Conservation (phyloP, 352 stramenopile genomes). For the Globisporangium middletonii region DNA sequence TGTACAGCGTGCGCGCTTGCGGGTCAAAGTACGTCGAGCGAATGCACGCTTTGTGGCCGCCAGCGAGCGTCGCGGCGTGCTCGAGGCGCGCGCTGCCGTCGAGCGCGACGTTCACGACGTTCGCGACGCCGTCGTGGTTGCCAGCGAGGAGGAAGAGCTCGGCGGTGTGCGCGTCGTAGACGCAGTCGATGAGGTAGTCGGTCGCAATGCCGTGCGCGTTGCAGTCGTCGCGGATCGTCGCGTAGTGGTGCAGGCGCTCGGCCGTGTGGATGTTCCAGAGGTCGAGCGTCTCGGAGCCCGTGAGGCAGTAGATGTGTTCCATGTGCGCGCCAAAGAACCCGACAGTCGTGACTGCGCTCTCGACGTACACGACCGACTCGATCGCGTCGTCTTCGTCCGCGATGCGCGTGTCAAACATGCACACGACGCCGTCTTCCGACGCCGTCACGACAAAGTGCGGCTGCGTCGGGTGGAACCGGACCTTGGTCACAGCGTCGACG, state of each 20-base stretch:
- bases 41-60: constrained; percentile 82
- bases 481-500: constrained; percentile 83
- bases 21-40: constrained; percentile 75
- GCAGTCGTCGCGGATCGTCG: constrained; percentile 68
- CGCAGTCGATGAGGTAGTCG: constrained; percentile 85
- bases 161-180: constrained; percentile 67
- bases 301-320: constrained; percentile 84
- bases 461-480: constrained; percentile 81
- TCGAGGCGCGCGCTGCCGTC: constrained; percentile 43
- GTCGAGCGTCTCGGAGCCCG: constrained; percentile 84
- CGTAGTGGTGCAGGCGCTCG: constrained; percentile 76
- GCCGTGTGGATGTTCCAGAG: constrained; percentile 87
- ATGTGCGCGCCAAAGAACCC: constrained; percentile 82
- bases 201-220: constrained; percentile 54
- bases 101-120: constrained; percentile 58
- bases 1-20: constrained; percentile 44
- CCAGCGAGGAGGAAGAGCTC: constrained; percentile 75
- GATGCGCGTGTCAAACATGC: constrained; percentile 84
- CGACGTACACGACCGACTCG: constrained; percentile 87
- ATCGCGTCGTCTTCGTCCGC: constrained; percentile 83
- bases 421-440: constrained; percentile 89
- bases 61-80: constrained; percentile 38
- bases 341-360: constrained; percentile 83
- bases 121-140: constrained; percentile 72
- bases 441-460: constrained; percentile 79